Evolutionary conservation across 1,284 basidiomycete genomes (phyloP), one percentile per base, ranked within the genome.

Genomic region (Clitocybe nebularis): DNA sequence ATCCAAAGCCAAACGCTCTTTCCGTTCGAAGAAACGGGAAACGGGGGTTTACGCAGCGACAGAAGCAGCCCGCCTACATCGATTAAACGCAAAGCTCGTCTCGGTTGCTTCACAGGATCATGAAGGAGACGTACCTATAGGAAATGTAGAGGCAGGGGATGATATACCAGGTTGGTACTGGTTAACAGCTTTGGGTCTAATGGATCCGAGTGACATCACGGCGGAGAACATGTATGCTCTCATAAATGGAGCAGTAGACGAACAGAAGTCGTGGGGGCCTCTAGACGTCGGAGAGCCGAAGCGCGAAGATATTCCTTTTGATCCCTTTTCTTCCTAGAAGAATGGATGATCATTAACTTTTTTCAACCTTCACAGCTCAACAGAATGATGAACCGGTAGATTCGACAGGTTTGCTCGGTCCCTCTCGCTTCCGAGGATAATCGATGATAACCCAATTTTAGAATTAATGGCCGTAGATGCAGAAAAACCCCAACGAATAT

Each of bases 1-100:
- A 59, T 90, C 91, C 13, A 95, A 93, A 70, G 75, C 80, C 49
- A 96, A 96, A 68, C 84, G 92, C 40, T 72, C 81, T 23, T 89
- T 84, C 59, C 81, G 94, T 49, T 75, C 84, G 10, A 85, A 88
- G 58, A 97, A 96, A 69, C 84, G 95, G 47, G 75, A 82, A 59
- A 74, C 81, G 41, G 82, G 86, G 37, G 81, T 89, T 51, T 97
- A 93, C 62, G 89, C 90, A 41, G 89, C 83, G 1, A 75, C 81
- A 1, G 85, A 93, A 51, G 90, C 93, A 9, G 89, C 89, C 19
- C 83, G 94, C 26, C 71, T 94, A 13, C 68, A 87, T 48, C 78
- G 92, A 38, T 72, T 97, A 34, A 80, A 81, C 49, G 60, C 77
- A 45, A 89, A 87, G 64, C 79, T 98, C 37, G 63, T 63, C 36